Evolutionary conservation across 768 basidiomycete species (phyloP), one percentile per base, ranked within the genome.

Genomic region (Calocybe cyanea): DNA sequence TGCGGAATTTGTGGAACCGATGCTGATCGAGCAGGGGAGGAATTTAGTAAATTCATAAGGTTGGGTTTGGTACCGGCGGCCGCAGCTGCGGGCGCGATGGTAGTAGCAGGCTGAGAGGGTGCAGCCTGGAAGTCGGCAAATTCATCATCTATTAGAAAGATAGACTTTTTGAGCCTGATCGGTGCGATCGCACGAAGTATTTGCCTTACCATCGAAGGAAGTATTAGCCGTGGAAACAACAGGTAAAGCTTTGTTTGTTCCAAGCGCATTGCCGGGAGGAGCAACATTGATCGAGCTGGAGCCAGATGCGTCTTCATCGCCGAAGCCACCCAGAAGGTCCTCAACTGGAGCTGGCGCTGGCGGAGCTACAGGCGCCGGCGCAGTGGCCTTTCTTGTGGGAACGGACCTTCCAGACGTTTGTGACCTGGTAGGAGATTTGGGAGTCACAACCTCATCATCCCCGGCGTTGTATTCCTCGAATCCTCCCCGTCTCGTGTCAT

Each of bases 401-500:
- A 60, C 54, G n/a, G 57, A 51, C 20, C 54, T 44, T 33, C 50
- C 48, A 6, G 60, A 47, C 30, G 28, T 25, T 17, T 57, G 55
- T 17, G 59, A 52, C 36, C 70, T 49, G 33, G 48, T 41, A 63
- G 71, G 42, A 63, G 73, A 50, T 60, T 67, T 50, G 34, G 67
- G 60, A 36, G 62, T 53, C 14, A 63, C 50, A 25, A 70, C 59
- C 51, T 95, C 92, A 49, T 97, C 94, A 48, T 92, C 92, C 1
- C 95, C 95, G 10, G 95, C 96, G 53, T 95, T 89, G 63, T 99
- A 99, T 62, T 97, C 94, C 57, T 98, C 94, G 53, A 81, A 97
- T 19, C 78, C 77, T 45, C 72, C 69, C 13, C 80, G 68, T 32
- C 79, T 64, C 7, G 64, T 63, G 24, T 65, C 70, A 50, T 91